Evolutionary conservation across 805 yeast species (phyloP), one percentile per base, ranked within the genome.

Genomic region (Spathaspora gorwiae): DNA sequence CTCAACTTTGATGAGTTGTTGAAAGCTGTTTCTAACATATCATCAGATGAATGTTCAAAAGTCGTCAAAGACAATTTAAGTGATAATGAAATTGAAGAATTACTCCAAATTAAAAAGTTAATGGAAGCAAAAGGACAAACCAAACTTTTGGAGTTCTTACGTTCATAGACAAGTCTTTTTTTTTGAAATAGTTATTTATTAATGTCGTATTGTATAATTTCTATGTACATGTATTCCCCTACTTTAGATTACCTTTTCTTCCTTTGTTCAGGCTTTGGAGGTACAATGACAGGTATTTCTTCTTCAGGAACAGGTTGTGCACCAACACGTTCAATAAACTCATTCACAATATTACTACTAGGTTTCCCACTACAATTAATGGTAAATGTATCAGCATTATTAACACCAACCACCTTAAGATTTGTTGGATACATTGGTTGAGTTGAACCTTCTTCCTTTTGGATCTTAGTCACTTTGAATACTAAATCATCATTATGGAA

Each of bases 401-500:
- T 65, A 11, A 54, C 51, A 40, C 65, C 69, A 43, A 60, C 57
- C 12, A 80, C 62, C 26, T 65, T 70, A 24, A 82, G 55, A 40
- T 67, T 57, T 26, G 79, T 68, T 2, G 83, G 84, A 49, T 73
- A 66, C 35, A 65, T 62, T 41, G 67, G 65, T 39, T 77, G 78
- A 24, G 37, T 26, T 14, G 74, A 76, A 40, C 65, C 68, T 24
- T 66, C 63, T 4, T 47, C 59, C 48, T 63, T 67, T 38, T 71
- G 67, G 37, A 85, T 72, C 53, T 90, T 72, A 11, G 75, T 67
- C 32, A 88, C 83, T 24, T 75, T 72, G 45, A 88, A 80, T 24
- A 79, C 75, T 26, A 86, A 57, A 37, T 70, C 67, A n/a, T 92
- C 90, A 62, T 90, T 90, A 68, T 88, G 90, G 63, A 86, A 90